phyloP scores from a whole-genome alignment of 495 filamentous ascomycete species.

The Aspergillus diversus region DNA sequence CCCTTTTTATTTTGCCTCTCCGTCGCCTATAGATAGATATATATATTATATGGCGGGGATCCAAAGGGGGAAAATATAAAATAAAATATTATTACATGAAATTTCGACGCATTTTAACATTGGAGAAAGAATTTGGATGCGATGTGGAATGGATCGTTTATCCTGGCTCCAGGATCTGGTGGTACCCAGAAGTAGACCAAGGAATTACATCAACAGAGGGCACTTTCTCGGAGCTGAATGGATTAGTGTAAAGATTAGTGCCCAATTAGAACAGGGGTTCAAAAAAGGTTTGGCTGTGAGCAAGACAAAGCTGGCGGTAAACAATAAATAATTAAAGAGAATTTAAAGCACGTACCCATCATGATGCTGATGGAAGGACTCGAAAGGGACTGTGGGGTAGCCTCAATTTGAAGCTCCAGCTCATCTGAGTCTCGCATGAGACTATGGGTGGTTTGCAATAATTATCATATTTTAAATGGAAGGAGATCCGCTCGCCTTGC shows the following conservation, averaged over 20 bases:
- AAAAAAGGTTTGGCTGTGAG: slow-evolving; percentile 18
- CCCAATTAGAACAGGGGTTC: slow-evolving; percentile 24
- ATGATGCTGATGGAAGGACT: not conserved
- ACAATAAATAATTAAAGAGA: not conserved
- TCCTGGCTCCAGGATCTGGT: slow-evolving; percentile 12
- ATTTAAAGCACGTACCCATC: slow-evolving; percentile 2
- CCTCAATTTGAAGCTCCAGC: slow-evolving; percentile 4
- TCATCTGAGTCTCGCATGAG: not conserved
- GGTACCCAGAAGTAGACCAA: no score
- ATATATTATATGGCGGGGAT: no score
- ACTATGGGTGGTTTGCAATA: not conserved
- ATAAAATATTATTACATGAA: slow-evolving; percentile 1
- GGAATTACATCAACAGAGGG: no score
- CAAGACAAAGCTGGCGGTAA: slow-evolving; percentile 17
- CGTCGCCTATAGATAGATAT: no score
- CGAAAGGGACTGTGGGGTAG: slow-evolving; percentile 2
- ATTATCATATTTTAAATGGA: no score
- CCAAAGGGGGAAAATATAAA: not conserved
- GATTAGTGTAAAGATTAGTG: slow-evolving; percentile 20
- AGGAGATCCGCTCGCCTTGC: no score
- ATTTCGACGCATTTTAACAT: not conserved
- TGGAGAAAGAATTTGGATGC: not conserved
- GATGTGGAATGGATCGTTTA: slow-evolving; percentile 8
- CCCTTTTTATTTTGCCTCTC: not conserved
- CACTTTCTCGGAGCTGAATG: slow-evolving; percentile 15